Evolutionary conservation across 768 basidiomycete genomes (phyloP).

Genomic region (Phanerochaete carnosa): DNA sequence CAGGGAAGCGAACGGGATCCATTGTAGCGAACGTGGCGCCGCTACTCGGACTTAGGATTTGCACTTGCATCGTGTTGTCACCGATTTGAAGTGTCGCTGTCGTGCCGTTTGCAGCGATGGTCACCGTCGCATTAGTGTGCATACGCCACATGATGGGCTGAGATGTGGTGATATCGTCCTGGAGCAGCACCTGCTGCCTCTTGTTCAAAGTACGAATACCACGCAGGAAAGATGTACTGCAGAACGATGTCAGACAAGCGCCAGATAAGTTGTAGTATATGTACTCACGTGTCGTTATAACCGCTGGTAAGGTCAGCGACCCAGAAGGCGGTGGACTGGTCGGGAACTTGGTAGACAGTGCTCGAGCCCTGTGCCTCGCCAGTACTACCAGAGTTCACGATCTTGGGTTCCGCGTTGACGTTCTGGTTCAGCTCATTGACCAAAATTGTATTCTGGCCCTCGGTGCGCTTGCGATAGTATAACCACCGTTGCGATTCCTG

Average conservation of each 20-base stretch:
- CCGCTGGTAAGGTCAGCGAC: slow-evolving; percentile 74
- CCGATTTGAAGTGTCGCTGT: slow-evolving; percentile 76
- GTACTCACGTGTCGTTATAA: slow-evolving; percentile 65
- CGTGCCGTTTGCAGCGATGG: slow-evolving; percentile 49
- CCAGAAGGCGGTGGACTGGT: slow-evolving; percentile 77
- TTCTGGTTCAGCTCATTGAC: slow-evolving; percentile 77
- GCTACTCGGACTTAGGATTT: slow-evolving; percentile 61
- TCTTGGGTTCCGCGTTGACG: slow-evolving; percentile 58
- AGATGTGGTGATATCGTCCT: slow-evolving; percentile 79
- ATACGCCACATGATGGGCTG: slow-evolving; percentile 79
- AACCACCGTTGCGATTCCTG: slow-evolving; percentile 77
- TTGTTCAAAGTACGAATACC: slow-evolving; percentile 82
- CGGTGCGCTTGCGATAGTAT: slow-evolving; percentile 95
- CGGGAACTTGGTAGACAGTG: slow-evolving; percentile 64
- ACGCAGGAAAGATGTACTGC: slow-evolving; percentile 70
- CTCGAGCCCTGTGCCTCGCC: slow-evolving; percentile 73
- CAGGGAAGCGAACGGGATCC: slow-evolving; percentile 49
- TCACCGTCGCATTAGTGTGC: slow-evolving; percentile 90
- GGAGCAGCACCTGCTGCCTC: slow-evolving; percentile 85
- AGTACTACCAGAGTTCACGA: slow-evolving; percentile 49
- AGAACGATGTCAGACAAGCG: slow-evolving; percentile 14
- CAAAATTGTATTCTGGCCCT: slow-evolving; percentile 94
- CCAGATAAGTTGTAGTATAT: neutral
- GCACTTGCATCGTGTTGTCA: slow-evolving; percentile 61
- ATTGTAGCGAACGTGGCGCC: slow-evolving; percentile 63